These are phyloP conservation scores for Pseudevernia furfuracea DNA, from an alignment of 495 filamentous ascomycete species.

Conservation along the genomic window DNA sequence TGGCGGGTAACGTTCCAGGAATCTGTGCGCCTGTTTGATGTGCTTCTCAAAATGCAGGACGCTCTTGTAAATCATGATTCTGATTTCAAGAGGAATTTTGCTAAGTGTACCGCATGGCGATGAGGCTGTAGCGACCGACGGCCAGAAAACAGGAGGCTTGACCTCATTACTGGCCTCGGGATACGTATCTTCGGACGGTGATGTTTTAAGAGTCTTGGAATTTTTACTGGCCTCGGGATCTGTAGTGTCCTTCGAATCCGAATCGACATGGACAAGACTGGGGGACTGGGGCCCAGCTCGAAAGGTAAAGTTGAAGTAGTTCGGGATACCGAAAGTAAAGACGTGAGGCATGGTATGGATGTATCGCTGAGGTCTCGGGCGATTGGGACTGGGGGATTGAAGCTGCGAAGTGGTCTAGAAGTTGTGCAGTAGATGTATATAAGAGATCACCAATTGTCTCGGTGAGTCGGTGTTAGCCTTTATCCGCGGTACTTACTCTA, in stretches of 20 bases:
- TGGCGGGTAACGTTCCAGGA: background rate
- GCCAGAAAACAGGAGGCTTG: background rate
- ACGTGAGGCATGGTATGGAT: background rate
- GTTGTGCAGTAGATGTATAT: too few relatives aligned
- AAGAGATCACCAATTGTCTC: too few relatives aligned
- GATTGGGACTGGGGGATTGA: too few relatives aligned
- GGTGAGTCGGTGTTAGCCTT: too few relatives aligned
- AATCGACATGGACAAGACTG: background rate
- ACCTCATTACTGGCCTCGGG: background rate
- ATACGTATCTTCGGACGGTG: too few relatives aligned
- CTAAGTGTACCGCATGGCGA: background rate
- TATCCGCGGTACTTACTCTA: too few relatives aligned
- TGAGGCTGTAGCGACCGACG: background rate
- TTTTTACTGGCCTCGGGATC: background rate
- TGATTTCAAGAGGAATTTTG: background rate
- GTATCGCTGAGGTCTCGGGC: too few relatives aligned
- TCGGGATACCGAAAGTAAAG: background rate
- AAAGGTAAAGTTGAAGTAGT: background rate
- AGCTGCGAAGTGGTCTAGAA: too few relatives aligned
- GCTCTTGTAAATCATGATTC: background rate
- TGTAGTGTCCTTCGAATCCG: background rate
- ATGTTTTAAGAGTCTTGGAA: too few relatives aligned
- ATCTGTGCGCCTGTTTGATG: background rate
- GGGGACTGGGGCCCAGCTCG: background rate
- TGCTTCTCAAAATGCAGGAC: background rate